Conservation (phyloP, 768 basidiomycete genomes). For the Naganishia onofrii region DNA sequence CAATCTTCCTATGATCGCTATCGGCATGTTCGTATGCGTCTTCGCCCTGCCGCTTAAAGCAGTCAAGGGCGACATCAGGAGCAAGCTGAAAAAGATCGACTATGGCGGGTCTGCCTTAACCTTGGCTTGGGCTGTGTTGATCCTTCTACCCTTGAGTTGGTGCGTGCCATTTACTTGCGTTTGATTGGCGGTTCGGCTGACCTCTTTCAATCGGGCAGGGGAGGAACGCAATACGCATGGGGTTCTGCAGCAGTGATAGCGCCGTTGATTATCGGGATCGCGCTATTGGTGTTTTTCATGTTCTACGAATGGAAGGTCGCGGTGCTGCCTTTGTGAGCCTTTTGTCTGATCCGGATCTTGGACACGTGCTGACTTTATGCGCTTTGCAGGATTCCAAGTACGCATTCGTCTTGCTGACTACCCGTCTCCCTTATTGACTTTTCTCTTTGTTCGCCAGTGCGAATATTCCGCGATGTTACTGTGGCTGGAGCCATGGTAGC, state of each 20-base stretch:
- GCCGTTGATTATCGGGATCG: constrained; percentile 60
- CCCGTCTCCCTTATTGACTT: background rate
- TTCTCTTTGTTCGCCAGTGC: constrained; percentile 56
- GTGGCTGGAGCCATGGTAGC: constrained; percentile 67
- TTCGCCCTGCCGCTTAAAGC: constrained; percentile 69
- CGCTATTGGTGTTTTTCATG: constrained; percentile 62
- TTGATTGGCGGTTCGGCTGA: constrained; percentile 43
- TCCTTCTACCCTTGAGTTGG: constrained; percentile 73
- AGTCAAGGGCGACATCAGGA: constrained; percentile 63
- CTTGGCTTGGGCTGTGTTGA: constrained; percentile 62
- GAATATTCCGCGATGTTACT: constrained; percentile 67
- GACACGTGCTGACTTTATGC: background rate
- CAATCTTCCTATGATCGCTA: constrained; percentile 62
- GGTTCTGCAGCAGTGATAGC: constrained; percentile 64
- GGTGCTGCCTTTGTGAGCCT: constrained; percentile 56
- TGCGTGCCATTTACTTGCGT: background rate
- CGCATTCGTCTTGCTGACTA: background rate
- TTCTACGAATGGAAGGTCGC: constrained; percentile 72
- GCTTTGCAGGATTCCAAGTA: constrained; percentile 24
- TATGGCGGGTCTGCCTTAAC: constrained; percentile 64
- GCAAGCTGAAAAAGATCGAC: constrained; percentile 67
- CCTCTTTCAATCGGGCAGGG: constrained; percentile 53
- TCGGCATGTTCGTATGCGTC: constrained; percentile 60
- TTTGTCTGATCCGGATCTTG: background rate
- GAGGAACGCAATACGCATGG: constrained; percentile 73